A percentile compares a stretch with the other conserved stretches of the same genome.
Conservation (phyloP, 2,329 filamentous ascomycete genomes). For the Fulvia fulva region DNA sequence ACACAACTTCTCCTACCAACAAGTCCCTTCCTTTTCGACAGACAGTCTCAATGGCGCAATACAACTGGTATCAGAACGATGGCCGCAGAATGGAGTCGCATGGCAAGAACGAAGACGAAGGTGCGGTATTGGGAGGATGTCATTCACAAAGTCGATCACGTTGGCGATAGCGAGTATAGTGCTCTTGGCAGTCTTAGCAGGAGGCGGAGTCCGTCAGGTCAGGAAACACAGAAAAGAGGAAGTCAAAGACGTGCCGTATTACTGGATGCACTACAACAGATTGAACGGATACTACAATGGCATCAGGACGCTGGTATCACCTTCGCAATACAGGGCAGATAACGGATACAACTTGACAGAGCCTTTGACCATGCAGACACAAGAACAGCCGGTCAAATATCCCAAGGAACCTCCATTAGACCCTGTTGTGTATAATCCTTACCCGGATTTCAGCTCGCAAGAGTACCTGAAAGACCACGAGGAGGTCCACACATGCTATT, state of each 20-base stretch:
- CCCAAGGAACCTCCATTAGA: constrained; percentile 31
- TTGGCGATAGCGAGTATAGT: constrained; percentile 38
- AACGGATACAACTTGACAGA: constrained; percentile 42
- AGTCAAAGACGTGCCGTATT: constrained; percentile 36
- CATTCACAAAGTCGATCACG: constrained; percentile 40
- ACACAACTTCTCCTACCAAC: constrained; percentile 45
- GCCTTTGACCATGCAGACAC: constrained; percentile 33
- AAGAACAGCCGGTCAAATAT: neutral
- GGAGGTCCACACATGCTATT: constrained; percentile 57
- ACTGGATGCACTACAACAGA: constrained; percentile 44
- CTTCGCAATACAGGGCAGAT: constrained; percentile 41
- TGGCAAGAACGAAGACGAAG: constrained; percentile 23
- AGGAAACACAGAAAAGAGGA: constrained; percentile 8
- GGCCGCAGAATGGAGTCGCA: constrained; percentile 36
- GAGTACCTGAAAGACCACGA: constrained; percentile 48
- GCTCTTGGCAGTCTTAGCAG: constrained; percentile 40
- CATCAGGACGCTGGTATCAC: constrained; percentile 44
- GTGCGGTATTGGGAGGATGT: constrained; percentile 33
- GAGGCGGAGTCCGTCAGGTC: constrained; percentile 38
- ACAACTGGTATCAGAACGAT: constrained; percentile 12
- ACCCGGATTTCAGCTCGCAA: constrained; percentile 40
- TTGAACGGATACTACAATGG: constrained; percentile 48
- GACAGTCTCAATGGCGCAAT: constrained; percentile 37
- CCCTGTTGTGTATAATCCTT: constrained; percentile 43
- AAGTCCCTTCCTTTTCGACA: constrained; percentile 34